Percentiles rank a stretch among this genome's conserved stretches.
These are phyloP conservation scores for Myriosclerotinia curreyana DNA, from an alignment of 2,329 filamentous ascomycete species.

Conservation along the genomic window DNA sequence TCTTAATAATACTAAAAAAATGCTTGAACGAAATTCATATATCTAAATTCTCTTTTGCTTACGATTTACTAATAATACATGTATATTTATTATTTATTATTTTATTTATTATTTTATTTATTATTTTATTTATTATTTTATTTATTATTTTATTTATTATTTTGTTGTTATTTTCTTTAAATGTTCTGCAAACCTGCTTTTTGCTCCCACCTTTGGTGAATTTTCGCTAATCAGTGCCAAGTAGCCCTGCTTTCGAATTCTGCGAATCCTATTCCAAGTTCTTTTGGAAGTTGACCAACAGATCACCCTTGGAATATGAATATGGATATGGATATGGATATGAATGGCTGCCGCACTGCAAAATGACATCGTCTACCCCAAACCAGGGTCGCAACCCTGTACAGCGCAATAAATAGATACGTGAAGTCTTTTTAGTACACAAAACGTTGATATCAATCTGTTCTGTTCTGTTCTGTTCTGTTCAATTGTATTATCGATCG, in stretches of 20 bases:
- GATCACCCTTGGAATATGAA: background rate
- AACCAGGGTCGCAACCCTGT: constrained; percentile 23
- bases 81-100: too few species aligned
- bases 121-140: too few species aligned
- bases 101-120: too few species aligned
- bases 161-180: too few species aligned
- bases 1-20: too few species aligned
- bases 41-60: too few species aligned
- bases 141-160: too few species aligned
- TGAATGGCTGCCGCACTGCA: constrained; percentile 16
- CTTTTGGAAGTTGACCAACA: constrained; percentile 4
- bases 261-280: constrained; percentile 5
- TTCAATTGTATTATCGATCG: background rate
- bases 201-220: background rate
- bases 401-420: background rate
- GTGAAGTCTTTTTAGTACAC: background rate
- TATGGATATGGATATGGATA: too few species aligned
- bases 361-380: constrained; percentile 23
- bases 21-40: too few species aligned
- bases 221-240: background rate
- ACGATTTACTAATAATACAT: too few species aligned
- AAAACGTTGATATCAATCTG: background rate
- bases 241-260: background rate
- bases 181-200: too few species aligned
- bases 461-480: background rate